phyloP scores from a whole-genome alignment of 805 yeast species.

The Wickerhamomyces strasburgensis region DNA sequence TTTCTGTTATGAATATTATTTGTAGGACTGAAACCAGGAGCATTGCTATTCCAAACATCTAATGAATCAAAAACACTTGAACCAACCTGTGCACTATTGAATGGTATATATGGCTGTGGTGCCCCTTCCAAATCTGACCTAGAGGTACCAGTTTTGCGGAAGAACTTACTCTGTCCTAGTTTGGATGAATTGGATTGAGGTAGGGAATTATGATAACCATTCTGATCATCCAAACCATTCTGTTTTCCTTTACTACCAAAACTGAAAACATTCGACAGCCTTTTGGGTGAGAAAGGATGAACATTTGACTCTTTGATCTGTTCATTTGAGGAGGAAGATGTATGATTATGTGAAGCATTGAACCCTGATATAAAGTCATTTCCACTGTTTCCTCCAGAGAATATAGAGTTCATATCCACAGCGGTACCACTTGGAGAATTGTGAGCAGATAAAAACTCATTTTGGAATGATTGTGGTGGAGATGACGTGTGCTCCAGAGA shows the following conservation, averaged over 20 bases:
- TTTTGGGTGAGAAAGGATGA: slow-evolving; percentile 26
- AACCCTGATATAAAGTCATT: slow-evolving; percentile 6
- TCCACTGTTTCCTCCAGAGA: slow-evolving; percentile 22
- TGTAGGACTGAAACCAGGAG: neutral
- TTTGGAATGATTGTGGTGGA: slow-evolving; percentile 16
- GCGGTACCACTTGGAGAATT: slow-evolving; percentile 18
- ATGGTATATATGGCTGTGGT: too few relatives aligned
- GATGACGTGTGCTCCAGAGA: slow-evolving; percentile 17
- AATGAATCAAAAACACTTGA: slow-evolving; percentile 3
- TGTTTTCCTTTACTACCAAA: slow-evolving; percentile 23
- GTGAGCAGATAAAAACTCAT: slow-evolving; percentile 21
- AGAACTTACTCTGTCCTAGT: slow-evolving; percentile 22
- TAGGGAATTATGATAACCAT: neutral
- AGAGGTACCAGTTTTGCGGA: slow-evolving; percentile 13
- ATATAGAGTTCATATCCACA: slow-evolving; percentile 21
- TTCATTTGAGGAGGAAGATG: slow-evolving; percentile 15
- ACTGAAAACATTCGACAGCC: slow-evolving; percentile 26
- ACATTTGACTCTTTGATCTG: slow-evolving; percentile 3
- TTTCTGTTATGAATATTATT: slow-evolving; percentile 11
- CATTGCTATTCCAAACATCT: neutral
- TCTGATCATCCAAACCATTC: slow-evolving; percentile 1
- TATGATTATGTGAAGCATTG: slow-evolving; percentile 2
- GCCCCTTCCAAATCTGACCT: too few relatives aligned
- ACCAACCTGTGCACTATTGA: neutral
- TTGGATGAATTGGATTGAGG: neutral